phyloP scores from a whole-genome alignment of 257 asterid genomes.

The Solanum pennellii region DNA sequence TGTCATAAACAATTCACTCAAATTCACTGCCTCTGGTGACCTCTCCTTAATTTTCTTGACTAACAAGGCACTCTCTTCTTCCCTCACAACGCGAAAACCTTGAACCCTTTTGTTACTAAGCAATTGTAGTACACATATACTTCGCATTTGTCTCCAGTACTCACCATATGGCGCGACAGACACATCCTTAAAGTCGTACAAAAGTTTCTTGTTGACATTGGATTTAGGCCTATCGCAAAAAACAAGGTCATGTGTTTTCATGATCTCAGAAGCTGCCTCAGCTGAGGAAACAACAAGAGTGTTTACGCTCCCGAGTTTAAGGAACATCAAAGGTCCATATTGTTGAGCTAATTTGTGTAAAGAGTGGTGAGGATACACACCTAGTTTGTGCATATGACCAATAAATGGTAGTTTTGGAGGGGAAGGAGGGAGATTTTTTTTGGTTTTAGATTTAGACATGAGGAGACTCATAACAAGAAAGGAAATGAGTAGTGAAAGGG shows the following conservation, averaged over 20 bases:
- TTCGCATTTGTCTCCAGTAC: conserved; percentile 30
- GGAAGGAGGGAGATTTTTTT: conserved; percentile 23
- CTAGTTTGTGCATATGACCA: conserved; percentile 40
- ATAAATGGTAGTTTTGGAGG: conserved; percentile 30
- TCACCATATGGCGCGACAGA: conserved; percentile 30
- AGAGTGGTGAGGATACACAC: conserved; percentile 26
- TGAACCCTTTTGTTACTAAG: conserved; percentile 32
- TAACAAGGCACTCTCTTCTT: conserved; percentile 17
- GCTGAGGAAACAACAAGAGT: conserved; percentile 35
- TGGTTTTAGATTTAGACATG: not conserved
- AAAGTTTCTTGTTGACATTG: conserved; percentile 7
- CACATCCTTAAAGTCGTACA: conserved; percentile 13
- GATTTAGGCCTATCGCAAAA: conserved; percentile 31
- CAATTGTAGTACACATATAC: conserved; percentile 36
- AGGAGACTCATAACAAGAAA: conserved; percentile 3
- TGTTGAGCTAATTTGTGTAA: conserved; percentile 15
- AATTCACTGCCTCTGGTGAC: not conserved
- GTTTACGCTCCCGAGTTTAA: conserved; percentile 25
- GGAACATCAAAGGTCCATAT: conserved; percentile 38
- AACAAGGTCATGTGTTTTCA: conserved; percentile 31
- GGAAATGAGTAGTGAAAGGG: not conserved
- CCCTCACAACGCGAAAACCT: conserved; percentile 19
- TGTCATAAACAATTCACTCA: conserved; percentile 12
- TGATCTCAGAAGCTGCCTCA: conserved; percentile 24
- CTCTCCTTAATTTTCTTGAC: not conserved